Percentiles rank a stretch among this genome's conserved stretches.
Evolutionary conservation across 2,329 filamentous ascomycete genomes (phyloP).

Genomic region (Neocucurbitaria cava): DNA sequence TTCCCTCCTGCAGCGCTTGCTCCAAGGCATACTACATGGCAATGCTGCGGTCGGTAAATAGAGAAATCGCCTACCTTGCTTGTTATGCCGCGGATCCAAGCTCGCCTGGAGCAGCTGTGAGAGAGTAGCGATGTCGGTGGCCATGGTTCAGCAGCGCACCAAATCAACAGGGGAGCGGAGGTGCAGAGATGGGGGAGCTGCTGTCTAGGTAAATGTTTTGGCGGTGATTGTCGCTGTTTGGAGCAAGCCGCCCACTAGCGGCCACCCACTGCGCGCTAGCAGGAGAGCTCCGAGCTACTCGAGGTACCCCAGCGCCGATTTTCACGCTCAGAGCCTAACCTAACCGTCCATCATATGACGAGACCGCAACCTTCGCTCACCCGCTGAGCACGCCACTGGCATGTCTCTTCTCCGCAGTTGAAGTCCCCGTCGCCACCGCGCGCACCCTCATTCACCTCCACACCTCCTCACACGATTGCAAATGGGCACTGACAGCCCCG

Average conservation of each 20-base stretch:
- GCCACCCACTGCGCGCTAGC: neutral
- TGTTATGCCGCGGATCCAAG: slow-evolving; percentile 84
- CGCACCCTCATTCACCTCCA: slow-evolving; percentile 2
- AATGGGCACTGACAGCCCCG: slow-evolving; percentile 28
- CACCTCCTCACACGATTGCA: slow-evolving; percentile 3
- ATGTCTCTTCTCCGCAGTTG: neutral
- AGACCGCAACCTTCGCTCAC: neutral
- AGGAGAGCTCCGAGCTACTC: neutral
- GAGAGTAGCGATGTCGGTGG: slow-evolving; percentile 67
- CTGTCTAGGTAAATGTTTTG: slow-evolving; percentile 28
- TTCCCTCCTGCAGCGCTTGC: neutral
- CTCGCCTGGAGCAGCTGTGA: slow-evolving; percentile 89
- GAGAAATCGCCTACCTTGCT: slow-evolving; percentile 72
- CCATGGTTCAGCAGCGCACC: slow-evolving; percentile 55
- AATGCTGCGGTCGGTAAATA: slow-evolving; percentile 13
- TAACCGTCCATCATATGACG: slow-evolving; percentile 11
- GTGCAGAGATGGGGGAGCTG: slow-evolving; percentile 3
- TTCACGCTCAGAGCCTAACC: slow-evolving; percentile 3
- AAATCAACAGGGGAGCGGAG: neutral
- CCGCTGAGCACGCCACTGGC: slow-evolving; percentile 10
- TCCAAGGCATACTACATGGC: slow-evolving; percentile 6
- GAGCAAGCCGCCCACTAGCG: slow-evolving; percentile 15
- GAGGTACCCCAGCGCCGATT: slow-evolving; percentile 21
- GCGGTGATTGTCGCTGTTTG: slow-evolving; percentile 9
- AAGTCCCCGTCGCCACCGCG: neutral